Conservation (phyloP, 345 rosid genomes). For the Rhizophora mangle region DNA sequence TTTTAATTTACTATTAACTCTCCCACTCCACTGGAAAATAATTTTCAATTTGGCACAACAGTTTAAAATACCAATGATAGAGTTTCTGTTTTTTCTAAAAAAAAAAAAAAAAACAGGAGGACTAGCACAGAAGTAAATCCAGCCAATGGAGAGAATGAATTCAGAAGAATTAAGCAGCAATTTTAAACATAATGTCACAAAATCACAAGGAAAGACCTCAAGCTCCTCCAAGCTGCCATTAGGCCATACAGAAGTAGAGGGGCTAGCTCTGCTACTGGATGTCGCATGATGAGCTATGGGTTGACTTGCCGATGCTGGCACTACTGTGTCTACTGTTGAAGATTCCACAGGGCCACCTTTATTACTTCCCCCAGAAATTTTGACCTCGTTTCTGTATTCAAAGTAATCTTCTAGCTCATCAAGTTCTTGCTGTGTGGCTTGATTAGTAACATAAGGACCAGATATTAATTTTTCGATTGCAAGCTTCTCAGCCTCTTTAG, state of each 20-base stretch:
- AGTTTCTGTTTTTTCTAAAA: too few species aligned
- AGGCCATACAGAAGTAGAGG: conserved; percentile 31
- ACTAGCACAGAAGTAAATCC: background rate
- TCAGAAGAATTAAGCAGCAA: background rate
- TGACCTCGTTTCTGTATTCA: conserved; percentile 40
- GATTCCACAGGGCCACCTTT: conserved; percentile 26
- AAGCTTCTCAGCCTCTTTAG: conserved; percentile 57
- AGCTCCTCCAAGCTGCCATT: conserved; percentile 66
- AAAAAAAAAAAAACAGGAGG: background rate
- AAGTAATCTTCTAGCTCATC: conserved; percentile 77
- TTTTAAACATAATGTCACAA: background rate
- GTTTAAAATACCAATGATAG: background rate
- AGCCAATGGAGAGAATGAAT: background rate
- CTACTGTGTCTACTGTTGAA: conserved; percentile 24
- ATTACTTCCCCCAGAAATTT: conserved; percentile 18
- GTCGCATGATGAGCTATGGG: conserved; percentile 20
- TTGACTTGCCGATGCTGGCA: background rate
- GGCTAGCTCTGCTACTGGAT: conserved; percentile 33
- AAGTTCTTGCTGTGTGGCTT: conserved; percentile 52
- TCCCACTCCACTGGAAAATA: too few species aligned
- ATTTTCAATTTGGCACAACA: too few species aligned
- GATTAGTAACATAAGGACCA: conserved; percentile 49
- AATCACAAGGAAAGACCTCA: conserved; percentile 53
- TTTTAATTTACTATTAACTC: too few species aligned
- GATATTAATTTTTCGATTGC: conserved; percentile 58